Conservation (phyloP, 768 basidiomycete genomes). For the Cystofilobasidium capitatum region DNA sequence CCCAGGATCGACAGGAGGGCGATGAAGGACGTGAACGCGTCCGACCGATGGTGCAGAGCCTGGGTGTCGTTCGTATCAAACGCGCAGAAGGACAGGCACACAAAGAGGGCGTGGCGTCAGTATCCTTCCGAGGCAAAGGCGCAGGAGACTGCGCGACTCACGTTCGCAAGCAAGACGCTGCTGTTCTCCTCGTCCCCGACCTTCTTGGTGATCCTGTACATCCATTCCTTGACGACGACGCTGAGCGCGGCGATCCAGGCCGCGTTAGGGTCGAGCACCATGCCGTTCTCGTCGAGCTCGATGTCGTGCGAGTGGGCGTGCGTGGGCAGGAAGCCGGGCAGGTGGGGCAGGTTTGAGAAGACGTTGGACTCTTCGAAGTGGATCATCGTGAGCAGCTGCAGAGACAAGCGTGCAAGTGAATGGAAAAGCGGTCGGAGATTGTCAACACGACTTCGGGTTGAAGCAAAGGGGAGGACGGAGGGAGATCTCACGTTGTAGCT, state of each 20-base stretch:
- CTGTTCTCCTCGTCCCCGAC: constrained; percentile 87
- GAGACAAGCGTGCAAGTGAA: neutral
- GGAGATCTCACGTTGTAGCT: constrained; percentile 57
- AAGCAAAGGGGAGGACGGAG: constrained; percentile 12
- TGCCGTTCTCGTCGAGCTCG: constrained; percentile 46
- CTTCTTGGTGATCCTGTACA: constrained; percentile 76
- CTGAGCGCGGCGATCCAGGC: constrained; percentile 87
- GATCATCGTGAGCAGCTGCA: constrained; percentile 42
- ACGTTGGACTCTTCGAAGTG: constrained; percentile 40
- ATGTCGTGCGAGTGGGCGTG: constrained; percentile 34
- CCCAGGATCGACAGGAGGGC: constrained; percentile 88
- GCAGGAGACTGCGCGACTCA: neutral
- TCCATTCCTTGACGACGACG: constrained; percentile 79
- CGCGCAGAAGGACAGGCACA: neutral
- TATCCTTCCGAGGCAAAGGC: too few species aligned
- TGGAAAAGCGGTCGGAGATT: neutral
- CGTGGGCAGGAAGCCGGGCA: constrained; percentile 52
- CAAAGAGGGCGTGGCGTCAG: too few species aligned
- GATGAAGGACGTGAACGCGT: constrained; percentile 85
- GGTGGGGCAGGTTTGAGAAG: constrained; percentile 38
- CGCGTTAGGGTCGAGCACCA: constrained; percentile 73
- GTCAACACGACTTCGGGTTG: neutral
- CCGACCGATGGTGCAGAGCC: constrained; percentile 62
- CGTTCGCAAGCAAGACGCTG: constrained; percentile 89
- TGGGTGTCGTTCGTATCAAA: neutral